These are phyloP conservation scores for Hypoxylon crocopeplum DNA, from an alignment of 495 filamentous ascomycete genomes.

Conservation along the genomic window DNA sequence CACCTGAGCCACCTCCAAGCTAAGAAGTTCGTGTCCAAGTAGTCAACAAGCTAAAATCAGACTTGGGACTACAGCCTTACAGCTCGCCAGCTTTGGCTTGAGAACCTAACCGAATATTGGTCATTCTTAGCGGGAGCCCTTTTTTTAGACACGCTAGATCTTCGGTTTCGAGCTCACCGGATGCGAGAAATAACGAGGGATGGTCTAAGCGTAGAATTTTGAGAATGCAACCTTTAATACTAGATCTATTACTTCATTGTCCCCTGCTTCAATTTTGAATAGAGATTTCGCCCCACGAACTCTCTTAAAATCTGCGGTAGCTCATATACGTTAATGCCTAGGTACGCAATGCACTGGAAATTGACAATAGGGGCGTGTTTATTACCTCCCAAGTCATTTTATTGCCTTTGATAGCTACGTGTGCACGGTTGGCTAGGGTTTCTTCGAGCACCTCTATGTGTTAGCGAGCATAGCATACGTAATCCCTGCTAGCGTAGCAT, in stretches of 20 bases:
- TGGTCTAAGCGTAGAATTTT: background rate
- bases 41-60: background rate
- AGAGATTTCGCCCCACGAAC: background rate
- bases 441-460: background rate
- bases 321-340: too few species aligned
- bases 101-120: background rate
- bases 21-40: background rate
- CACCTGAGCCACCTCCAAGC: background rate
- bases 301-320: background rate
- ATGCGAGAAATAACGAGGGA: background rate
- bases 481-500: background rate
- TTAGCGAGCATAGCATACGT: slow-evolving; percentile 7
- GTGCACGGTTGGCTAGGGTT: too few species aligned
- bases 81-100: background rate
- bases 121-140: slow-evolving; percentile 6
- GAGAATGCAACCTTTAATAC: background rate
- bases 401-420: too few species aligned
- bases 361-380: too few species aligned
- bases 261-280: background rate
- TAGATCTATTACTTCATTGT: background rate
- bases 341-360: too few species aligned
- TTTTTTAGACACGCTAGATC: background rate
- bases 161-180: background rate
- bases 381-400: too few species aligned
- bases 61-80: background rate